Evolutionary conservation across 2,329 filamentous ascomycete species (phyloP).

Genomic region (Microsporum audouinii): DNA sequence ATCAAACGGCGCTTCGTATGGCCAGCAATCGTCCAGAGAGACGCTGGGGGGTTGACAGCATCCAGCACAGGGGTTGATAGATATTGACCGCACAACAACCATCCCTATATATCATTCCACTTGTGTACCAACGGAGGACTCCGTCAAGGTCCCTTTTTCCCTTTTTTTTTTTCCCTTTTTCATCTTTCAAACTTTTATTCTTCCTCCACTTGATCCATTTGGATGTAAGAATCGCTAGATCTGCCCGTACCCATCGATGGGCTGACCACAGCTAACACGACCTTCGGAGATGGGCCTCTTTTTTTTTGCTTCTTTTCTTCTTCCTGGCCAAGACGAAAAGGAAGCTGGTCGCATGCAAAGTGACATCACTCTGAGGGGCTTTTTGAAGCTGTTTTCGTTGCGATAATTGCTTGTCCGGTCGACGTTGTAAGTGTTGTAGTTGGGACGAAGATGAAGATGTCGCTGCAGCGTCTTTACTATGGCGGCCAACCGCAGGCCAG

Average conservation of each 20-base stretch:
- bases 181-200: neutral
- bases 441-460: neutral
- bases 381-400: neutral
- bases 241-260: neutral
- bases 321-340: neutral
- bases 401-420: neutral
- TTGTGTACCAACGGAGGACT: neutral
- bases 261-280: neutral
- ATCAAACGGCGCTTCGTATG: slow-evolving; percentile 1
- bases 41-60: neutral
- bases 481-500: slow-evolving; percentile 56
- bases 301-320: neutral
- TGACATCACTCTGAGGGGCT: neutral
- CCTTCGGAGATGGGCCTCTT: neutral
- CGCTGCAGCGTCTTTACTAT: slow-evolving; percentile 50
- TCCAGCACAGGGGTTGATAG: neutral
- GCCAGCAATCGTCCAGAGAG: neutral
- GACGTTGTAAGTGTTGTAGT: neutral
- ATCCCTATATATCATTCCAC: neutral
- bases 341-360: neutral
- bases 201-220: slow-evolving; percentile 1
- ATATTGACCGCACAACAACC: neutral
- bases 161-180: neutral
- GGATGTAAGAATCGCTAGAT: neutral
- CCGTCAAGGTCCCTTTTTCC: neutral